These are phyloP conservation scores for Quercus alba DNA, from an alignment of 306 rosid species.

Conservation along the genomic window DNA sequence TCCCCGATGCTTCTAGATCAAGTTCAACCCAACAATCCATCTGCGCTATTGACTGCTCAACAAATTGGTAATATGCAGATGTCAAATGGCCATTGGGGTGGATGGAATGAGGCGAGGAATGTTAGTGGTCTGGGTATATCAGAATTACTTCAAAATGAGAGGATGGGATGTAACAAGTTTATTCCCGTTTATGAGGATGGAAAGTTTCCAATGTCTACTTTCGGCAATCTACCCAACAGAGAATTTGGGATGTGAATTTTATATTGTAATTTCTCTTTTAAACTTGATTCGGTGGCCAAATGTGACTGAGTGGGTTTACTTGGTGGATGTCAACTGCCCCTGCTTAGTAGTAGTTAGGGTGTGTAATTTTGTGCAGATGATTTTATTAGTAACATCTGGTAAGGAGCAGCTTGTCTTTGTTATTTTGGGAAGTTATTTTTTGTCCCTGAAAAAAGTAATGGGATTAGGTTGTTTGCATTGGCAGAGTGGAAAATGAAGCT, in stretches of 20 bases:
- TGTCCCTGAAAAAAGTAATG: background rate
- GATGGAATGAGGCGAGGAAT: constrained; percentile 40
- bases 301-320: constrained; percentile 1
- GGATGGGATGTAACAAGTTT: constrained; percentile 28
- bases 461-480: background rate
- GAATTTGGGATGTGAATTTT: constrained; percentile 11
- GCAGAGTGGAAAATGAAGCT: background rate
- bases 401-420: background rate
- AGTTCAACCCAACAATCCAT: constrained; percentile 34
- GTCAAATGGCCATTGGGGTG: constrained; percentile 35
- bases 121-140: constrained; percentile 32
- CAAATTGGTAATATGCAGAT: constrained; percentile 24
- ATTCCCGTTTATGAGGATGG: constrained; percentile 30
- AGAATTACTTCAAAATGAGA: constrained; percentile 35
- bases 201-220: constrained; percentile 28
- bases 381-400: constrained; percentile 3
- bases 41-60: constrained; percentile 38
- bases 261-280: background rate
- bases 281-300: constrained; percentile 13
- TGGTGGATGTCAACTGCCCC: constrained; percentile 2
- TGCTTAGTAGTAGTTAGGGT: background rate
- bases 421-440: background rate
- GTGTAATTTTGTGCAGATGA: constrained; percentile 6
- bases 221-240: constrained; percentile 15
- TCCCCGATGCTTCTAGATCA: constrained; percentile 36